Conservation (phyloP, 495 filamentous ascomycete species). For the Xylaria palmicola region DNA sequence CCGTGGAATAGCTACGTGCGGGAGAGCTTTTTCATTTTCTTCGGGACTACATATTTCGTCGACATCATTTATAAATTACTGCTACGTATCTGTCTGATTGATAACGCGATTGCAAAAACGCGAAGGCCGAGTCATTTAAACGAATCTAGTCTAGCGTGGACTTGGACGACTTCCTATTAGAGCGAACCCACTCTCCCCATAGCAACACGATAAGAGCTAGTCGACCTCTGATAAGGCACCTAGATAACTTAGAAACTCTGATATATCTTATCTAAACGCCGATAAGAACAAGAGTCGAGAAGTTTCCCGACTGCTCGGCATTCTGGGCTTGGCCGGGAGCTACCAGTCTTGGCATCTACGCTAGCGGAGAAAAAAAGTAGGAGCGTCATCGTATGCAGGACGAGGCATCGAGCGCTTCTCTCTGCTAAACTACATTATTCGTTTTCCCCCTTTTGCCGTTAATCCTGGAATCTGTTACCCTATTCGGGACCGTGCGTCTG, state of each 20-base stretch:
- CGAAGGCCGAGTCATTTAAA: neutral
- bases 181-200: neutral
- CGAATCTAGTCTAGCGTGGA: neutral
- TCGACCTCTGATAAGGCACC: neutral
- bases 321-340: conserved; percentile 11
- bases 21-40: neutral
- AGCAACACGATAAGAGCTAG: neutral
- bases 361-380: conserved; percentile 33
- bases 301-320: conserved; percentile 34
- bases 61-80: no score
- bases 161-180: neutral
- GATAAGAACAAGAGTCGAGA: conserved; percentile 23
- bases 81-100: no score
- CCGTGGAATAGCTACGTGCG: neutral
- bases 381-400: conserved; percentile 29
- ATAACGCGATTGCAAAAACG: no score
- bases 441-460: no score
- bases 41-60: neutral
- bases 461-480: neutral
- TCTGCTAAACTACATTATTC: conserved; percentile 1
- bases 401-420: conserved; percentile 10
- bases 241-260: neutral
- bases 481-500: neutral
- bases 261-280: conserved; percentile 15
- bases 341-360: conserved; percentile 1